A percentile compares a stretch with the other conserved stretches of the same genome.
Evolutionary conservation across 768 basidiomycete species (phyloP).

Genomic region (Lactarius hengduanensis): DNA sequence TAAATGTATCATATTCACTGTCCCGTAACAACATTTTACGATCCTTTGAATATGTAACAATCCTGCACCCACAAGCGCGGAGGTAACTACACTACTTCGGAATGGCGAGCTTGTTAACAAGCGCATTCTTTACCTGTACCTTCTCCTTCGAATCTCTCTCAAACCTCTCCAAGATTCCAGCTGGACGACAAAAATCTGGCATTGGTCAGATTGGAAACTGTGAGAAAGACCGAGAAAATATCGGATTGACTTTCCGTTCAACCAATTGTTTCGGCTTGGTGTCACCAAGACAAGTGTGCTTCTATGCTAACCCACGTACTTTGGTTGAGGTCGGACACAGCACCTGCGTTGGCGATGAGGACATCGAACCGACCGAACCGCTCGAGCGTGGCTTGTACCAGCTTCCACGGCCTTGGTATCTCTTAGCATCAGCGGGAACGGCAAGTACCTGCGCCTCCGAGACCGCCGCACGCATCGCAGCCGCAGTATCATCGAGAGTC

Average conservation of each 20-base stretch:
- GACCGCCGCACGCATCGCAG: slow-evolving; percentile 7
- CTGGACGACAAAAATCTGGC: slow-evolving; percentile 11
- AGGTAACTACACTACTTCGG: neutral
- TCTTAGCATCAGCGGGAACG: slow-evolving; percentile 26
- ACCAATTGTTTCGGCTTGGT: slow-evolving; percentile 22
- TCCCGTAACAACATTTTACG: too few relatives aligned
- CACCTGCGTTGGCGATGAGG: slow-evolving; percentile 27
- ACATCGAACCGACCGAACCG: slow-evolving; percentile 31
- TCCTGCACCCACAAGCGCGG: too few relatives aligned
- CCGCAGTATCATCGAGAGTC: slow-evolving; percentile 28
- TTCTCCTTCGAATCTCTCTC: slow-evolving; percentile 15
- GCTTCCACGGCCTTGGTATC: slow-evolving; percentile 1
- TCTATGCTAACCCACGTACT: neutral
- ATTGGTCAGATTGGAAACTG: neutral
- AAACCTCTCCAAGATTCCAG: slow-evolving; percentile 15
- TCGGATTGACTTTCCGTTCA: slow-evolving; percentile 28
- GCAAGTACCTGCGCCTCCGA: slow-evolving; percentile 17
- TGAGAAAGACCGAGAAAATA: too few relatives aligned
- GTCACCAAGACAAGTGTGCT: neutral
- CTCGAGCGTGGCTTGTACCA: slow-evolving; percentile 28
- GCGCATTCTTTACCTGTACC: neutral
- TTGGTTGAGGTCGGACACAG: too few relatives aligned
- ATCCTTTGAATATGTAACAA: too few relatives aligned
- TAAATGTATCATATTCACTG: too few relatives aligned
- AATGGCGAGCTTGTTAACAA: slow-evolving; percentile 15